These are phyloP conservation scores for Fragaria nilgerrensis DNA, from an alignment of 306 rosid genomes.

Conservation along the genomic window DNA sequence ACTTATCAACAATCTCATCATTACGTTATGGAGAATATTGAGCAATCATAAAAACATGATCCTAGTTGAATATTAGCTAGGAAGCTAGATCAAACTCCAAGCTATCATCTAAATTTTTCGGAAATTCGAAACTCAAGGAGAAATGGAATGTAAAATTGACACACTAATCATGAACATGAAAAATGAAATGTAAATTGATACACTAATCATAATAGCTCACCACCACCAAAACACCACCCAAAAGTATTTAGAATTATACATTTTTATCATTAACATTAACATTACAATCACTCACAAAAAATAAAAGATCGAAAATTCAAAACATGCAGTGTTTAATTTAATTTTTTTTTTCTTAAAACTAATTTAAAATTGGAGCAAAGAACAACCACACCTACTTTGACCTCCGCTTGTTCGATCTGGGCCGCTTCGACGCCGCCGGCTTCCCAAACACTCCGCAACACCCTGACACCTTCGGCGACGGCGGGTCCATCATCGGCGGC, in stretches of 20 bases:
- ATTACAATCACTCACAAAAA: conserved; percentile 3
- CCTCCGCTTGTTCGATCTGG: conserved; percentile 42
- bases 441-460: conserved; percentile 63
- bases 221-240: neutral
- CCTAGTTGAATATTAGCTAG: neutral
- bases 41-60: neutral
- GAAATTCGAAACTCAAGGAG: neutral
- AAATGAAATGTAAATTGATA: too few relatives aligned
- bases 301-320: neutral
- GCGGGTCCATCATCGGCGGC: conserved; percentile 53
- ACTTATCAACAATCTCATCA: neutral
- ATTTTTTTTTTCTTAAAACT: neutral
- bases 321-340: neutral
- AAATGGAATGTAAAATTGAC: too few relatives aligned
- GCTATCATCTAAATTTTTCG: neutral
- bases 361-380: neutral
- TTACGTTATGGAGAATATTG: neutral
- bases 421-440: conserved; percentile 23
- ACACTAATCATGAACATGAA: too few relatives aligned
- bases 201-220: neutral
- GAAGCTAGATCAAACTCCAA: neutral
- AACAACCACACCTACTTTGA: conserved; percentile 12
- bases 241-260: conserved; percentile 18
- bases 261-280: conserved; percentile 6
- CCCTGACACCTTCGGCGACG: conserved; percentile 64